These are phyloP conservation scores for Leishmania arabica DNA, from an alignment of 208 protist genomes.

Conservation along the genomic window DNA sequence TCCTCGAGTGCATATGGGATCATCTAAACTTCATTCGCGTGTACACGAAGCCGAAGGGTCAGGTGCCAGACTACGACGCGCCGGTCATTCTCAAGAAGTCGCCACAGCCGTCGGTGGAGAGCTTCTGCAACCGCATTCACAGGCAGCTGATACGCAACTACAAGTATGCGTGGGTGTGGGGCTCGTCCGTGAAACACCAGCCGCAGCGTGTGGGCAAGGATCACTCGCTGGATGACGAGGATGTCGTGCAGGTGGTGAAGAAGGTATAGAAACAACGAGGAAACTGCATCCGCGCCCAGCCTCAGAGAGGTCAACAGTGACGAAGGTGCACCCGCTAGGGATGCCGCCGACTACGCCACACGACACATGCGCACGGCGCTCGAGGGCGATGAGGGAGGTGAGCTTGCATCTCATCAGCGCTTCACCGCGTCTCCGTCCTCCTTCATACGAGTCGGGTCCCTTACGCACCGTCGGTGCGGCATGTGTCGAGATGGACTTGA, in stretches of 20 bases:
- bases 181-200: conserved; percentile 97
- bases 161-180: conserved; percentile 99
- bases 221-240: conserved; percentile 98
- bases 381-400: not conserved
- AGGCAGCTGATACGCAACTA: conserved; percentile 96
- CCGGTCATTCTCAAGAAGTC: conserved; percentile 96
- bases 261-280: conserved; percentile 73
- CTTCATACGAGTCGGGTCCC: not conserved
- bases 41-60: conserved; percentile 98
- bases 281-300: not conserved
- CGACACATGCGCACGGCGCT: not conserved
- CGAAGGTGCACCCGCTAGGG: not conserved
- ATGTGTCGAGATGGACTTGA: not conserved
- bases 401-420: not conserved
- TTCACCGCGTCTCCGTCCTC: not conserved
- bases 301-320: not conserved
- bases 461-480: not conserved
- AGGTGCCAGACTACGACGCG: conserved; percentile 97
- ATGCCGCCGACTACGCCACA: not conserved
- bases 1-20: conserved; percentile 99
- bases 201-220: conserved; percentile 97
- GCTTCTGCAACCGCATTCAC: conserved; percentile 98
- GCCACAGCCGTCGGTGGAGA: conserved; percentile 91
- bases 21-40: conserved; percentile 97
- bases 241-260: conserved; percentile 99